Percentiles rank a stretch among this genome's conserved stretches.
These are phyloP conservation scores for Aphanomyces euteiches DNA, from an alignment of 352 stramenopile species.

Conservation along the genomic window DNA sequence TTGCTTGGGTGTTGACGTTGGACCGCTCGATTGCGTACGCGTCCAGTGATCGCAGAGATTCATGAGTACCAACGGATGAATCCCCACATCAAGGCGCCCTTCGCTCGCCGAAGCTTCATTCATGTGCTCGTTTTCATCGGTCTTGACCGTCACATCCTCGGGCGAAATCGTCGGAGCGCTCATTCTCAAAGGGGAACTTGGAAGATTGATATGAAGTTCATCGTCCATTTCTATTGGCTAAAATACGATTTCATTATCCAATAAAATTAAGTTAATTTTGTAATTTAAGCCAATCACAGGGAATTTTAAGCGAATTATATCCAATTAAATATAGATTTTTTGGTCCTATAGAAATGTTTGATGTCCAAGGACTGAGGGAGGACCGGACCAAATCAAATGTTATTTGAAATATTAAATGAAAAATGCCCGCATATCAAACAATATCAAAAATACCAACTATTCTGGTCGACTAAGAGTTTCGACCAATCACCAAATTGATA, in stretches of 20 bases:
- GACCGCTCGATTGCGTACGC: constrained; percentile 63
- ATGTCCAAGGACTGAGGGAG: too few relatives aligned
- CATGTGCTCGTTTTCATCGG: constrained; percentile 1
- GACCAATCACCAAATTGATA: too few relatives aligned
- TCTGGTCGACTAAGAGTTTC: too few relatives aligned
- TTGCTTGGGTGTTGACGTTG: constrained; percentile 36
- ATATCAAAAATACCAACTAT: too few relatives aligned
- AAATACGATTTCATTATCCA: not conserved
- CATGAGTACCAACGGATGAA: constrained; percentile 90
- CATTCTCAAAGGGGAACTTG: not conserved
- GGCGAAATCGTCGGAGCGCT: not conserved
- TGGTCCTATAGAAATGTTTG: too few relatives aligned
- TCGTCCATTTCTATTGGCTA: constrained; percentile 1
- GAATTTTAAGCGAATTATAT: too few relatives aligned
- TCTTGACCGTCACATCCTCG: constrained; percentile 9
- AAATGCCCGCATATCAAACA: too few relatives aligned
- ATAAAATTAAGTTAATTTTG: not conserved
- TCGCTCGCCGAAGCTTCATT: constrained; percentile 15
- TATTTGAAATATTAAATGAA: too few relatives aligned
- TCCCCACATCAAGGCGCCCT: constrained; percentile 40
- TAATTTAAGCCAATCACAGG: constrained; percentile 3
- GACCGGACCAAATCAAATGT: too few relatives aligned
- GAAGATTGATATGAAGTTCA: not conserved
- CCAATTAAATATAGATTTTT: too few relatives aligned
- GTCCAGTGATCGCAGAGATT: constrained; percentile 95